These are phyloP conservation scores for Fomitiporia mediterranea DNA, from an alignment of 1,284 basidiomycete species.

Conservation along the genomic window DNA sequence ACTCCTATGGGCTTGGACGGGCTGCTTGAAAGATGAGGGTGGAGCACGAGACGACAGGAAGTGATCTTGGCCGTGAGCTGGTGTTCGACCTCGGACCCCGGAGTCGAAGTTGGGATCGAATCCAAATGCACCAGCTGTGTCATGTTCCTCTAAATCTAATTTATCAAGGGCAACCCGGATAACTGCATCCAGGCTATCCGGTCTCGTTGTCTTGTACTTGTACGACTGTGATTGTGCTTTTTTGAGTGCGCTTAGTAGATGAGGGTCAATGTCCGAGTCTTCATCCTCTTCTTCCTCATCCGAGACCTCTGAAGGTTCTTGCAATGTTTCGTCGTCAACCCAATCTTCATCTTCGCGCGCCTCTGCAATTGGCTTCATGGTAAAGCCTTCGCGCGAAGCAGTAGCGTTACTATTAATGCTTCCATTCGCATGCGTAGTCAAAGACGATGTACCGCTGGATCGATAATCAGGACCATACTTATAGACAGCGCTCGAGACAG, in stretches of 20 bases:
- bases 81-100: too few relatives aligned
- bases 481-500: too few relatives aligned
- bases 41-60: neutral
- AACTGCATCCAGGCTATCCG: neutral
- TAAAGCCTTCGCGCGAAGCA: neutral
- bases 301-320: neutral
- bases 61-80: neutral
- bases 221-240: neutral
- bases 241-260: neutral
- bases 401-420: neutral
- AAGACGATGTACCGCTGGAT: neutral
- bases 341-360: slow-evolving; percentile 1
- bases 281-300: slow-evolving; percentile 3
- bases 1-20: neutral
- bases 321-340: slow-evolving; percentile 4
- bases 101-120: neutral
- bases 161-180: slow-evolving; percentile 1
- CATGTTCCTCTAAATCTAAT: neutral
- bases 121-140: neutral
- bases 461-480: too few relatives aligned
- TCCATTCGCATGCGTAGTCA: neutral
- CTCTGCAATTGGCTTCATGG: too few relatives aligned
- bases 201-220: neutral
- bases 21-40: neutral
- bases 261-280: slow-evolving; percentile 10